phyloP scores from a whole-genome alignment of 805 yeast genomes.

The Myxozyma lipomycoides region DNA sequence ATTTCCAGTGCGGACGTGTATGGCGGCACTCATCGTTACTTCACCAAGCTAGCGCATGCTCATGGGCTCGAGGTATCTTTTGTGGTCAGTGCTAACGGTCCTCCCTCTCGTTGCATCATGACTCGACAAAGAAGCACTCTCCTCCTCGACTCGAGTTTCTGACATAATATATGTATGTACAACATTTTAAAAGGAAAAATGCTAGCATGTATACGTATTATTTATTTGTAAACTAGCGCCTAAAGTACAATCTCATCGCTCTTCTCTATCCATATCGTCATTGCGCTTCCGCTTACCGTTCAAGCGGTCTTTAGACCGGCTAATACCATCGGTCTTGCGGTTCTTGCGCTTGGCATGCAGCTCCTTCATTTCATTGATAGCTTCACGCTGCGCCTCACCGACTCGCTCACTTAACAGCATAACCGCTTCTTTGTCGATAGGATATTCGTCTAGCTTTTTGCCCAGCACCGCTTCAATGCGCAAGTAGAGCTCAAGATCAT shows the following conservation, averaged over 20 bases:
- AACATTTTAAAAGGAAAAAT: neutral
- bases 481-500: constrained; percentile 82
- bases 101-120: too few relatives aligned
- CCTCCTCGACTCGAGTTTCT: too few relatives aligned
- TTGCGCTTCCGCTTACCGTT: constrained; percentile 40
- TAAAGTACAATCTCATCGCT: constrained; percentile 24
- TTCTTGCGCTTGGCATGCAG: constrained; percentile 49
- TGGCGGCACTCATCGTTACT: constrained; percentile 89
- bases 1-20: constrained; percentile 80
- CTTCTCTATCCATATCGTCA: constrained; percentile 49
- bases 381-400: constrained; percentile 87
- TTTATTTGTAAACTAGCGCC: neutral
- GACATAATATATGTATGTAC: neutral
- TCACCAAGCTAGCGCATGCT: constrained; percentile 76
- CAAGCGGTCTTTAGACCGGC: constrained; percentile 38
- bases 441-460: constrained; percentile 81
- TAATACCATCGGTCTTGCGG: constrained; percentile 24
- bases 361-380: constrained; percentile 73
- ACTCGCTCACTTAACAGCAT: constrained; percentile 78
- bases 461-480: constrained; percentile 82
- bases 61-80: constrained; percentile 72
- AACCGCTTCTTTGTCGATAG: constrained; percentile 71
- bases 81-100: constrained; percentile 61
- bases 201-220: neutral
- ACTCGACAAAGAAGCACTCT: too few relatives aligned